Base-by-base conservation (phyloP, 306 rosid species). In the Quercus suber region DNA sequence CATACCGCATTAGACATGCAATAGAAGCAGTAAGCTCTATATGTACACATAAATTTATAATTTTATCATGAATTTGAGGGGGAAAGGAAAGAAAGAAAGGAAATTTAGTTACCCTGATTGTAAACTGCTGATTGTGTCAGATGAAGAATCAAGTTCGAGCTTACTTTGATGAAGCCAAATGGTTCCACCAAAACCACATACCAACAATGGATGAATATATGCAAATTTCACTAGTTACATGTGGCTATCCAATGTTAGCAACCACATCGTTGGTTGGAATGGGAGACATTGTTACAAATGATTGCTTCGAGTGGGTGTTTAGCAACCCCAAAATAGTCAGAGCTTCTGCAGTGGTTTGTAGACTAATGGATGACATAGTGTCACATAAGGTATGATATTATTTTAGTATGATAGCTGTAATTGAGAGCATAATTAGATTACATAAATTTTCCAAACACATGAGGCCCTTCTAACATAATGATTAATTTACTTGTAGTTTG, bases 331-430 rank as follows among this genome's bases (percentile, higher is more conserved):
- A 81, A 49, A 64, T 83, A 2, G 25, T 85, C 2, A 52, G 5
- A 55, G 86, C 82, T 33, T 23, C 85, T 25, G 3, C 76, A 4
- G 14, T 73, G 0, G 8, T 88, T 73, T 13, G 79, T 7, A 78
- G 87, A 73, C 81, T 86, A 57, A 85, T 81, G 89, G 84, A 86
- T 21, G 92, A 88, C 73, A 80, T 86, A 3, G 85, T 73, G 5
- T 74, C 88, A 30, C 78, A 69, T 17, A 74, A 86, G 85, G 89
- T 83, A 82, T 15, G 41, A 35, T 2, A 14, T 3, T 58, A 7
- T 8, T 21, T 21, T 17, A 6, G 13, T 7, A 69, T 4, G 17
- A 5, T 14, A 67, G 41, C 8, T 58, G 5, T 73, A 31, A 30
- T 20, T 45, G 52, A 0, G 1, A 45, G 52, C 52, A 8, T 11